Percentiles rank a stretch among this genome's conserved stretches.
Evolutionary conservation across 2,329 filamentous ascomycete species (phyloP).

Genomic region (Pseudogymnoascus sp.): DNA sequence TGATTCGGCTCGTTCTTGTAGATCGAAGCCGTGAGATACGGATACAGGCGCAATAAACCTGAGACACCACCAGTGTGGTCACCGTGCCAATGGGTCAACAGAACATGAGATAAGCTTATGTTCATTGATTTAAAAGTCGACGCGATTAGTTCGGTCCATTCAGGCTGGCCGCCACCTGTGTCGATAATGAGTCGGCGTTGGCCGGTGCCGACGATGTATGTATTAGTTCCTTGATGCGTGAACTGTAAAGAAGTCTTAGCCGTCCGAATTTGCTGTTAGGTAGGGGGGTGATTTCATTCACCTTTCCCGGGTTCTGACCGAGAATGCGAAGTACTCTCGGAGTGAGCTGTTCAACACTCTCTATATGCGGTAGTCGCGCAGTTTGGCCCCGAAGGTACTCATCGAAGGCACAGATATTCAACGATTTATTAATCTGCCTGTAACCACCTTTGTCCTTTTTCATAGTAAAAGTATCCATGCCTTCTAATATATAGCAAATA

Average conservation of each 20-base stretch:
- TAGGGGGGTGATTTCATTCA: slow-evolving; percentile 27
- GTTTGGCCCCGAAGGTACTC: slow-evolving; percentile 42
- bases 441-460: not conserved
- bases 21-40: slow-evolving; percentile 45
- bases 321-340: slow-evolving; percentile 74
- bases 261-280: slow-evolving; percentile 45
- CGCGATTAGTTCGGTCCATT: slow-evolving; percentile 61
- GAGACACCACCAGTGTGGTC: slow-evolving; percentile 74
- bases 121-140: slow-evolving; percentile 45
- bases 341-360: slow-evolving; percentile 70
- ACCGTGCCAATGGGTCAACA: slow-evolving; percentile 79
- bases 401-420: not conserved
- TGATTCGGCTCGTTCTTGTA: slow-evolving; percentile 56
- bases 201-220: slow-evolving; percentile 81
- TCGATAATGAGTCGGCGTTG: slow-evolving; percentile 72
- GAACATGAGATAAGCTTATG: slow-evolving; percentile 42
- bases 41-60: slow-evolving; percentile 56
- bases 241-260: slow-evolving; percentile 53
- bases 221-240: slow-evolving; percentile 79
- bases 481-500: not conserved
- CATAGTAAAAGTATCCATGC: not conserved
- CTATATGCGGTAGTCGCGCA: slow-evolving; percentile 54
- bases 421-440: not conserved
- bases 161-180: slow-evolving; percentile 50
- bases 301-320: slow-evolving; percentile 84